Conservation (phyloP, 352 stramenopile species). For the Globisporangium ultimum region DNA sequence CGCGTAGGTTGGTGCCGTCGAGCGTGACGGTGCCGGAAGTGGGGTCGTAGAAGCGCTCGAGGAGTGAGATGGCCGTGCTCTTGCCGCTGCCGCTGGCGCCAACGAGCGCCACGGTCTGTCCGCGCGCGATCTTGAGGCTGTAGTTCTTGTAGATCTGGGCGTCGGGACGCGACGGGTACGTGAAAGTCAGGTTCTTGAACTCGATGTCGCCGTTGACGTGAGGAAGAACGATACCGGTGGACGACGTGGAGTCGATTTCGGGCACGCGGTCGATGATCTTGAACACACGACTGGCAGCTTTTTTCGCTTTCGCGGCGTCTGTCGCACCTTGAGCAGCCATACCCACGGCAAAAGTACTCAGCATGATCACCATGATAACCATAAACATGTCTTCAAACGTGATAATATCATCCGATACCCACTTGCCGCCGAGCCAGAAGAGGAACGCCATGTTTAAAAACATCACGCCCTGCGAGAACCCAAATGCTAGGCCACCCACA, state of each 20-base stretch:
- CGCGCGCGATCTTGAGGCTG: constrained; percentile 49
- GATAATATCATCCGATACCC: constrained; percentile 43
- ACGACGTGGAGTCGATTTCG: constrained; percentile 19
- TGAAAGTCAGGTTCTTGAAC: constrained; percentile 34
- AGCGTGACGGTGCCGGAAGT: constrained; percentile 22
- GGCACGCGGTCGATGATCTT: constrained; percentile 28
- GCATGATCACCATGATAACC: constrained; percentile 66
- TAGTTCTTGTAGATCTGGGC: constrained; percentile 63
- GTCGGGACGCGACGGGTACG: constrained; percentile 44
- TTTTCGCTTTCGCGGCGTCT: constrained; percentile 25
- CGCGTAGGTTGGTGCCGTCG: constrained; percentile 55
- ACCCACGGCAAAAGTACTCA: constrained; percentile 31
- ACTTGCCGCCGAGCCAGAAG: constrained; percentile 66
- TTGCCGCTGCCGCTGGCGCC: constrained; percentile 83
- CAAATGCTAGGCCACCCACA: constrained; percentile 44
- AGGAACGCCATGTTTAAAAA: constrained; percentile 62
- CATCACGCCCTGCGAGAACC: constrained; percentile 67
- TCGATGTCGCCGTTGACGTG: constrained; percentile 28
- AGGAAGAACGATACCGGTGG: constrained; percentile 12
- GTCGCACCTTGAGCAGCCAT: constrained; percentile 17
- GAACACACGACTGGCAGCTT: constrained; percentile 28
- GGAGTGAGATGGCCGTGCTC: constrained; percentile 65
- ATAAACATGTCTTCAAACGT: constrained; percentile 73
- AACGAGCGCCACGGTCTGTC: background rate
- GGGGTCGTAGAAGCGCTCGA: constrained; percentile 78